Base-by-base conservation (phyloP, 768 basidiomycete species). In the Mrakia gelida region DNA sequence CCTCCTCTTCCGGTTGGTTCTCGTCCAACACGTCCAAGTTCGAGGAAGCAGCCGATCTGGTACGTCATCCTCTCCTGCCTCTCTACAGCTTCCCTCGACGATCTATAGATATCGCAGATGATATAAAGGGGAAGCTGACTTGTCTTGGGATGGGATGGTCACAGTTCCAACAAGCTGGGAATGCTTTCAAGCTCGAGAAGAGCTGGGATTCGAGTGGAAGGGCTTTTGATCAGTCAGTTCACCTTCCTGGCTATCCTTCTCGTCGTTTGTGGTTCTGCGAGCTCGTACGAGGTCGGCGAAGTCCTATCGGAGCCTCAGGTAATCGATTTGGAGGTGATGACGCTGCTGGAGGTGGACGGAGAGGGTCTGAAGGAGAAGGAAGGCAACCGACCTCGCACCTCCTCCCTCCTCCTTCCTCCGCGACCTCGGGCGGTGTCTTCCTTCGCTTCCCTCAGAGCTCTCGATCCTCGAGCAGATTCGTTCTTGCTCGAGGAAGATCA, bases 11-110 rank as follows among this genome's bases (percentile, higher is more conserved):
- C 34, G 83, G 85, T 16, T 97, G 94, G 94, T 96, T 97, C 85
- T 90, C 91, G 54, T 93, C 92, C 13, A 86, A 90, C 0, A 88
- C 90, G 28, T 86, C 91, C 79, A 97, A 95, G 85, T 96, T 87
- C 81, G 96, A 98, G 85, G 96, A 98, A 84, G 95, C 95, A 4
- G 95, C 94, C 70, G 96, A 98, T 85, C 88, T 98, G 28, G 78
- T 75, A 18, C 67, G 78, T 78, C 59, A 45, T 52, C 49, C 49
- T 52, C 49, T 41, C 28, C 49, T 32, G 26, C 41, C 62, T 41
- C 54, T n/a, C 45, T 43, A 28, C 34, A 6, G 26, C n/a, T 45
- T 28, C 32, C 15, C 45, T 1, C 43, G 18, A 21, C 62, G 32
- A 4, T 18, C 28, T 41, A 9, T 30, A 26, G 34, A 59, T 45